These are phyloP conservation scores for Xylaria nigripes DNA, from an alignment of 495 filamentous ascomycete species.

Conservation along the genomic window DNA sequence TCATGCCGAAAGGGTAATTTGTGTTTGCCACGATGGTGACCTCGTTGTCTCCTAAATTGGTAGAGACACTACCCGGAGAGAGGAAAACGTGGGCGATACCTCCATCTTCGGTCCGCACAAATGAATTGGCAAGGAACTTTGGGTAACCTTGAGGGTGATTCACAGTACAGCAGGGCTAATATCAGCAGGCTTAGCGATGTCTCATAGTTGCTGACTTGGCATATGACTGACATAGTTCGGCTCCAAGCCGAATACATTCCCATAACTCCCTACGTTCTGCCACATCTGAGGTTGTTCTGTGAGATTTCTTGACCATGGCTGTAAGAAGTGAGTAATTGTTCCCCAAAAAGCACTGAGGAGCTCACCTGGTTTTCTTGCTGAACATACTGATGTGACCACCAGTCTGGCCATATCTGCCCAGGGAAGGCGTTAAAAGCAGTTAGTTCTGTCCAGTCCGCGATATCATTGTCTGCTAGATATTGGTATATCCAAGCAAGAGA, in stretches of 20 bases:
- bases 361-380: constrained; percentile 47
- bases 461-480: constrained; percentile 35
- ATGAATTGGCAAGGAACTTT: constrained; percentile 43
- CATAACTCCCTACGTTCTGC: constrained; percentile 39
- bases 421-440: constrained; percentile 51
- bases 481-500: constrained; percentile 29
- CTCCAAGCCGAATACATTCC: constrained; percentile 40
- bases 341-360: neutral
- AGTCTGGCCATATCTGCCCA: constrained; percentile 42
- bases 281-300: constrained; percentile 37
- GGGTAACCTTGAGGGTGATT: constrained; percentile 54
- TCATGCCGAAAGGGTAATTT: constrained; percentile 46
- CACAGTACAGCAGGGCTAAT: constrained; percentile 53
- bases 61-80: constrained; percentile 29
- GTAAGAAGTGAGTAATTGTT: constrained; percentile 1
- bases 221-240: constrained; percentile 23
- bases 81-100: constrained; percentile 39
- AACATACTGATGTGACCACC: constrained; percentile 54
- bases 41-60: constrained; percentile 21
- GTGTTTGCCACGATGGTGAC: constrained; percentile 28
- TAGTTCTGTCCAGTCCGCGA: constrained; percentile 45
- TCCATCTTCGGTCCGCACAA: constrained; percentile 24
- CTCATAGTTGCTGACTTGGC: neutral
- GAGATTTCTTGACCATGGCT: constrained; percentile 37
- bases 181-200: constrained; percentile 8